These are phyloP conservation scores for Lipomyces sp. DNA, from an alignment of 805 yeast genomes.

Conservation along the genomic window DNA sequence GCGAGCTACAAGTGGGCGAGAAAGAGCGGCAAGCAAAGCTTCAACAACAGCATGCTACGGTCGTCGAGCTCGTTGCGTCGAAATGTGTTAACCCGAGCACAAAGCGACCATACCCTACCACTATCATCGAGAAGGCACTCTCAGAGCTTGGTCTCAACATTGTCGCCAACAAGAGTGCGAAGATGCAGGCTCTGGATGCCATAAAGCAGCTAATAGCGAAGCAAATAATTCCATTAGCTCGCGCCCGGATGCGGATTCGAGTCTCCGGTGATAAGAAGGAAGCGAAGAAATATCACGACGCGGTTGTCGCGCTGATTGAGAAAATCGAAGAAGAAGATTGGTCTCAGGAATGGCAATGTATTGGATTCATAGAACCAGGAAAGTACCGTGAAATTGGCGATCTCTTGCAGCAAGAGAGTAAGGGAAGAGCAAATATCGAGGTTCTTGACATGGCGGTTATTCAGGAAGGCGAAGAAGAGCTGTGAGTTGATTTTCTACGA, in stretches of 20 bases:
- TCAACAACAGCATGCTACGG: constrained; percentile 73
- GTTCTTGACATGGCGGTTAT: constrained; percentile 86
- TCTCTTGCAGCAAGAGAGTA: constrained; percentile 51
- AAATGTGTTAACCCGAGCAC: constrained; percentile 89
- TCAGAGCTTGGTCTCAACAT: constrained; percentile 69
- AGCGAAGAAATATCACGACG: constrained; percentile 46
- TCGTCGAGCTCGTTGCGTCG: constrained; percentile 76
- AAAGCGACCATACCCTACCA: constrained; percentile 87
- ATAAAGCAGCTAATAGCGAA: constrained; percentile 69
- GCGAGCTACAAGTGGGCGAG: constrained; percentile 92
- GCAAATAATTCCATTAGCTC: constrained; percentile 86
- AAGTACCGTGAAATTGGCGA: constrained; percentile 69
- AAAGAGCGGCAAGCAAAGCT: constrained; percentile 80
- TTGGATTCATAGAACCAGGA: constrained; percentile 81
- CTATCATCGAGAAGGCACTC: constrained; percentile 87
- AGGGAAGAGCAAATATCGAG: constrained; percentile 66
- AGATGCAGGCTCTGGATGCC: constrained; percentile 88
- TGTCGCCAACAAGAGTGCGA: constrained; percentile 69
- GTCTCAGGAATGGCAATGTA: constrained; percentile 47
- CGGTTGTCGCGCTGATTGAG: constrained; percentile 44
- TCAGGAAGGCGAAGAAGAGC: constrained; percentile 48
- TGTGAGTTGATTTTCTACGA: no score
- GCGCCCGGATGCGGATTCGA: constrained; percentile 89
- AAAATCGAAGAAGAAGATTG: constrained; percentile 45
- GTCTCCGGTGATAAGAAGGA: constrained; percentile 53